Conservation (phyloP, 2,329 filamentous ascomycete genomes). For the Calonectria hongkongensis region DNA sequence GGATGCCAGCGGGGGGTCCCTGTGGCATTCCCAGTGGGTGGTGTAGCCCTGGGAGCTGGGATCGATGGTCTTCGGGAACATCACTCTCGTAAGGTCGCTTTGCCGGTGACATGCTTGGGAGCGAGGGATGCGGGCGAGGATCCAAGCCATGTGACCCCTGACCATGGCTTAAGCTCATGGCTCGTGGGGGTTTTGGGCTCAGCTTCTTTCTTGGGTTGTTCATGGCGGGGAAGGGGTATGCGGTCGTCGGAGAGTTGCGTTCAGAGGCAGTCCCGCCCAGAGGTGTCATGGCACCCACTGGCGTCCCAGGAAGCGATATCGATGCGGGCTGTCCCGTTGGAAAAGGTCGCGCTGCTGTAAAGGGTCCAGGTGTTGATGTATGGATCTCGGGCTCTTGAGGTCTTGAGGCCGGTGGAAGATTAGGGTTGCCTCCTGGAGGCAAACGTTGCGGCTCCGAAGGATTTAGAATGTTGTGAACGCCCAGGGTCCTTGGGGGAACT, state of each 20-base stretch:
- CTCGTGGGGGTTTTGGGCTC: slow-evolving; percentile 58
- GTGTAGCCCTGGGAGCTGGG: slow-evolving; percentile 52
- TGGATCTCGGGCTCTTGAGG: slow-evolving; percentile 48
- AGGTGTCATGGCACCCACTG: slow-evolving; percentile 54
- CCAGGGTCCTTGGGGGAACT: slow-evolving; percentile 54
- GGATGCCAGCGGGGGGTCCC: slow-evolving; percentile 46
- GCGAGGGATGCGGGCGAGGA: slow-evolving; percentile 45
- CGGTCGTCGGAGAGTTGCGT: slow-evolving; percentile 56
- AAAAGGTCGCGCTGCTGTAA: slow-evolving; percentile 50
- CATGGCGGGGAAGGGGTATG: slow-evolving; percentile 57
- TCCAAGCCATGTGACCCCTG: slow-evolving; percentile 50
- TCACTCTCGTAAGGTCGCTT: slow-evolving; percentile 60
- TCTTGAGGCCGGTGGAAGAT: slow-evolving; percentile 41
- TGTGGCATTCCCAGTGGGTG: slow-evolving; percentile 52
- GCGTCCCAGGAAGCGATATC: slow-evolving; percentile 59
- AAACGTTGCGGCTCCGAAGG: slow-evolving; percentile 57
- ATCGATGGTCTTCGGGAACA: slow-evolving; percentile 52
- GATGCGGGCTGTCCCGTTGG: slow-evolving; percentile 55
- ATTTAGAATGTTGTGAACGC: slow-evolving; percentile 63
- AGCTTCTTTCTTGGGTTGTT: slow-evolving; percentile 55
- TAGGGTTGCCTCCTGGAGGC: slow-evolving; percentile 43
- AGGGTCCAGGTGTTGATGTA: slow-evolving; percentile 49
- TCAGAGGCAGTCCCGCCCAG: slow-evolving; percentile 57
- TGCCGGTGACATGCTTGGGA: slow-evolving; percentile 52
- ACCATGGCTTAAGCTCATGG: slow-evolving; percentile 55